Conservation (phyloP, 805 yeast species). For the Wickerhamomyces canadensis region DNA sequence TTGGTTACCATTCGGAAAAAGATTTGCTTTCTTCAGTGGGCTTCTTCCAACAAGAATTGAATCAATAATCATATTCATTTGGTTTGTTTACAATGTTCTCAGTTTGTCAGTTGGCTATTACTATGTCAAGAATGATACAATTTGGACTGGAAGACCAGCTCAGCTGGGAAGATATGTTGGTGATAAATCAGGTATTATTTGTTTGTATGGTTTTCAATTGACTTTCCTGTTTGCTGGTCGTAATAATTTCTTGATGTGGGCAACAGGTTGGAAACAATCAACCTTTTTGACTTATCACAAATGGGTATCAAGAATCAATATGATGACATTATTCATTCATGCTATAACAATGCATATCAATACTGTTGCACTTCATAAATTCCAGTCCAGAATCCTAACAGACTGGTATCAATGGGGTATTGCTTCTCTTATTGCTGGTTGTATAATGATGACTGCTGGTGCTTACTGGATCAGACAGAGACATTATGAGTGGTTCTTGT, state of each 20-base stretch:
- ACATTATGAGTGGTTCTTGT: slow-evolving; percentile 56
- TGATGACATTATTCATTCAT: slow-evolving; percentile 19
- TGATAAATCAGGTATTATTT: slow-evolving; percentile 20
- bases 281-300: slow-evolving; percentile 64
- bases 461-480: slow-evolving; percentile 43
- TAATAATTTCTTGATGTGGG: slow-evolving; percentile 56
- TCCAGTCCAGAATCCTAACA: slow-evolving; percentile 5
- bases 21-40: slow-evolving; percentile 13
- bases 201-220: slow-evolving; percentile 39
- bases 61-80: slow-evolving; percentile 28
- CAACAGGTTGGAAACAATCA: slow-evolving; percentile 68
- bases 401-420: slow-evolving; percentile 20
- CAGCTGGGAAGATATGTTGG: slow-evolving; percentile 22
- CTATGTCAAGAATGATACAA: slow-evolving; percentile 11
- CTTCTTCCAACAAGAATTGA: slow-evolving; percentile 21
- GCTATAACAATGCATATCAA: slow-evolving; percentile 17
- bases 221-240: slow-evolving; percentile 63
- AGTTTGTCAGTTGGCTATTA: slow-evolving; percentile 14
- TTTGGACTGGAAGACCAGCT: slow-evolving; percentile 11
- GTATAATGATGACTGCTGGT: slow-evolving; percentile 7
- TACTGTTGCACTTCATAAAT: slow-evolving; percentile 10
- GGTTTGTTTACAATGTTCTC: slow-evolving; percentile 20
- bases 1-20: slow-evolving; percentile 7
- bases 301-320: slow-evolving; percentile 47
- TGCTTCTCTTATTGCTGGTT: slow-evolving; percentile 8